Evolutionary conservation across 2,329 filamentous ascomycete species (phyloP).

Genomic region (Penicillium vulpinum): DNA sequence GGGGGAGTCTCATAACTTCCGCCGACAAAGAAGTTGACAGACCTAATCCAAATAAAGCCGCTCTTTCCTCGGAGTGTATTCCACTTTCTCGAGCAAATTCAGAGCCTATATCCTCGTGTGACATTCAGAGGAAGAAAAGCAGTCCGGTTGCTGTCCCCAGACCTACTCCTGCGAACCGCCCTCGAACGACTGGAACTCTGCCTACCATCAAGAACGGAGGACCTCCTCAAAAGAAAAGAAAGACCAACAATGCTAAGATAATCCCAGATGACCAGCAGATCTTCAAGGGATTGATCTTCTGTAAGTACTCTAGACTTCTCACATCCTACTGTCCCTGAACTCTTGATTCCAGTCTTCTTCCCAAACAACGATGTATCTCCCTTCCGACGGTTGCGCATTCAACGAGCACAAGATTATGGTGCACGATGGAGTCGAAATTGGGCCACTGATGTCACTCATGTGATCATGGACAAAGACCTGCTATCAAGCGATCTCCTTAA

Average conservation of each 20-base stretch:
- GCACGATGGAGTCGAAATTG: constrained; percentile 67
- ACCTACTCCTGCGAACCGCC: constrained; percentile 11
- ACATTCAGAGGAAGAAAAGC: background rate
- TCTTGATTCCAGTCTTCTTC: constrained; percentile 60
- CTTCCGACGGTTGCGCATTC: constrained; percentile 68
- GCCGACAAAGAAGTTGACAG: background rate
- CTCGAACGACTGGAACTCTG: constrained; percentile 17
- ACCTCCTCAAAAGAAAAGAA: constrained; percentile 27
- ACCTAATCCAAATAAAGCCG: background rate
- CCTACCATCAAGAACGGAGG: constrained; percentile 10
- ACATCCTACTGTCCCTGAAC: constrained; percentile 5
- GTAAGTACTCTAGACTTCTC: constrained; percentile 30
- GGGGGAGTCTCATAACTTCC: constrained; percentile 6
- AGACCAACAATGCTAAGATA: constrained; percentile 43
- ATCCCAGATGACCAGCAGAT: constrained; percentile 58
- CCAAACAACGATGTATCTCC: constrained; percentile 74
- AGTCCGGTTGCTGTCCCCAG: background rate
- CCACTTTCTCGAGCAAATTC: constrained; percentile 12
- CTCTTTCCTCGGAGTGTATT: background rate
- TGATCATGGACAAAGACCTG: constrained; percentile 73
- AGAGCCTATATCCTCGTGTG: constrained; percentile 7
- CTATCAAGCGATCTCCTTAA: constrained; percentile 63
- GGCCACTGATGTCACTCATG: constrained; percentile 64
- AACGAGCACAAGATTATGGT: constrained; percentile 72
- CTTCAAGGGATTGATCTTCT: constrained; percentile 64